phyloP scores from a whole-genome alignment of 148 eudicot genomes.

The Fagopyrum homotropicum region DNA sequence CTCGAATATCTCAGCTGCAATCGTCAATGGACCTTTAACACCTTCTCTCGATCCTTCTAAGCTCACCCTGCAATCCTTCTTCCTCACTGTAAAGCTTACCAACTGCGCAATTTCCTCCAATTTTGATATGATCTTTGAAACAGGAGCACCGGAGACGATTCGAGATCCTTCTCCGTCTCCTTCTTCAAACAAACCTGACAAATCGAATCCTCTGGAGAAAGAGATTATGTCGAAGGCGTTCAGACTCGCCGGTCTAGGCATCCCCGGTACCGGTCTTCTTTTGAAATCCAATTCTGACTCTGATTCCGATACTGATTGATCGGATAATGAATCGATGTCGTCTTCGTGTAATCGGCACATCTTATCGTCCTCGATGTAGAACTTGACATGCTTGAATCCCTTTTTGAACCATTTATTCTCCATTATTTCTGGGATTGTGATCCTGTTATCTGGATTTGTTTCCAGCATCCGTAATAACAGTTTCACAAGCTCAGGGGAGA shows the following conservation, averaged over 20 bases:
- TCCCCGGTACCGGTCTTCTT: slow-evolving; percentile 27
- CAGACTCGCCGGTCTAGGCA: slow-evolving; percentile 64
- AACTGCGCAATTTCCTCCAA: slow-evolving; percentile 76
- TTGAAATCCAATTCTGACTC: slow-evolving; percentile 42
- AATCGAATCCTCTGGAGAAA: slow-evolving; percentile 57
- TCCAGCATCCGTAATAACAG: slow-evolving; percentile 35
- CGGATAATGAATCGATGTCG: slow-evolving; percentile 31
- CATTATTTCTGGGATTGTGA: slow-evolving; percentile 57
- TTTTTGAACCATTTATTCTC: slow-evolving; percentile 55
- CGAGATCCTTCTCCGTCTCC: slow-evolving; percentile 43
- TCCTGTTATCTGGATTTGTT: slow-evolving; percentile 43
- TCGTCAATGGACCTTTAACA: slow-evolving; percentile 52
- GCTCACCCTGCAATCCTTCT: slow-evolving; percentile 63
- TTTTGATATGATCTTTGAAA: slow-evolving; percentile 51
- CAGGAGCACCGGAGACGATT: slow-evolving; percentile 60
- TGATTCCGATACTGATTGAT: slow-evolving; percentile 31
- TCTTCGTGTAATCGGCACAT: slow-evolving; percentile 34
- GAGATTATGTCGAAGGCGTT: slow-evolving; percentile 84
- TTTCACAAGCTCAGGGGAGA: slow-evolving; percentile 42
- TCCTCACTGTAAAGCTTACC: slow-evolving; percentile 64
- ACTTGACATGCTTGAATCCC: slow-evolving; percentile 50
- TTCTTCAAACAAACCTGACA: slow-evolving; percentile 73
- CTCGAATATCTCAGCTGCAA: slow-evolving; percentile 75
- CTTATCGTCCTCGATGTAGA: slow-evolving; percentile 64
- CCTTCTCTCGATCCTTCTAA: slow-evolving; percentile 68